Conservation (phyloP, 2,329 filamentous ascomycete species). For the Trichoderma citrinoviride region DNA sequence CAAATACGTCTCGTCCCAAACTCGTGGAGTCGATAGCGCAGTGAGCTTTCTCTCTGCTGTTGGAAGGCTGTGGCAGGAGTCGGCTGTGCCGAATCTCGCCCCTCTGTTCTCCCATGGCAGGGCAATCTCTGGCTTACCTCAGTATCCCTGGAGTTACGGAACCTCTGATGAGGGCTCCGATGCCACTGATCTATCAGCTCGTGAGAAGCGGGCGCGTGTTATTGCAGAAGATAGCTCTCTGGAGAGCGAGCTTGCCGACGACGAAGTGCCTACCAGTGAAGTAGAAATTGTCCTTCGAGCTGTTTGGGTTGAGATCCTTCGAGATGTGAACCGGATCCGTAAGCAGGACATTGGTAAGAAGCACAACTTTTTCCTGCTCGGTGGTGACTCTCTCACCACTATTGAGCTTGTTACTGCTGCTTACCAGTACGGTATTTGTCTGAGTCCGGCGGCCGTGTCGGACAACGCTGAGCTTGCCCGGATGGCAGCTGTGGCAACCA, state of each 20-base stretch:
- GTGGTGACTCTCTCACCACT: slow-evolving; percentile 14
- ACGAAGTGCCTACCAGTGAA: slow-evolving; percentile 12
- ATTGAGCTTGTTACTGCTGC: slow-evolving; percentile 19
- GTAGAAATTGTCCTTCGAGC: slow-evolving; percentile 18
- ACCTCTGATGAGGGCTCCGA: not conserved
- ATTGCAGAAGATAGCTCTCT: not conserved
- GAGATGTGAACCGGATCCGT: not conserved
- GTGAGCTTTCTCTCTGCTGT: slow-evolving; percentile 16
- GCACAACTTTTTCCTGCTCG: slow-evolving; percentile 18
- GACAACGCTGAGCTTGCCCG: slow-evolving; percentile 2
- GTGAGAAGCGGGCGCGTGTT: slow-evolving; percentile 12
- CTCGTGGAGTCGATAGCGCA: not conserved
- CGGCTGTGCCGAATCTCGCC: not conserved
- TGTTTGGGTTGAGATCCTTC: slow-evolving; percentile 12
- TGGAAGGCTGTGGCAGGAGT: slow-evolving; percentile 20
- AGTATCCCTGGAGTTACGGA: slow-evolving; percentile 17
- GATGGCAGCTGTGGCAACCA: slow-evolving; percentile 15
- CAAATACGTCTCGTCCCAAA: slow-evolving; percentile 20
- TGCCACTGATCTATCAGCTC: not conserved
- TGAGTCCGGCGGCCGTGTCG: slow-evolving; percentile 1
- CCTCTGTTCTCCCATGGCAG: slow-evolving; percentile 15
- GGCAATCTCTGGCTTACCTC: slow-evolving; percentile 19
- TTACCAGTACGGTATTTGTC: slow-evolving; percentile 15
- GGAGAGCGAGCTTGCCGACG: slow-evolving; percentile 6
- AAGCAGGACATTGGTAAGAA: slow-evolving; percentile 15